Conservation (phyloP, 495 filamentous ascomycete genomes). For the Penicillium pancosmium region DNA sequence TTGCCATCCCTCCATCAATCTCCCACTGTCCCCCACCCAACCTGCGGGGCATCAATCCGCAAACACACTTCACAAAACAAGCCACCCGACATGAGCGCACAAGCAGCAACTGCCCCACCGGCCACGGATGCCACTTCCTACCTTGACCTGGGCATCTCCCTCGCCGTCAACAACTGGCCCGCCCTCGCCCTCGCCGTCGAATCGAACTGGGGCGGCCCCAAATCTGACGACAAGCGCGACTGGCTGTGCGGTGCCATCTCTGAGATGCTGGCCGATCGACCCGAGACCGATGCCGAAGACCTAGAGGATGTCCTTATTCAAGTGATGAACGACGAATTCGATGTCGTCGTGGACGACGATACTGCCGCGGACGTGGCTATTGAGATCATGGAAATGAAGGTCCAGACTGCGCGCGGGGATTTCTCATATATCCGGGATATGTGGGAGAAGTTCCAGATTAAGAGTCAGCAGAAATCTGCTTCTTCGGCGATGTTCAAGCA, state of each 20-base stretch:
- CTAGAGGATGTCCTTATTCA: constrained; percentile 82
- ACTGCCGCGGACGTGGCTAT: constrained; percentile 73
- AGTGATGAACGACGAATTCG: constrained; percentile 94
- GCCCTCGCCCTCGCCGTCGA: constrained; percentile 85
- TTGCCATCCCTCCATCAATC: background rate
- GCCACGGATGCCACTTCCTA: constrained; percentile 35
- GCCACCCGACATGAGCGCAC: constrained; percentile 28
- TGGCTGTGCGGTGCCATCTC: constrained; percentile 92
- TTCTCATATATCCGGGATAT: constrained; percentile 69
- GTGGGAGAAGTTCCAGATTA: constrained; percentile 64
- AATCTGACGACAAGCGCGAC: constrained; percentile 84
- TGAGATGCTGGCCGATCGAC: constrained; percentile 70
- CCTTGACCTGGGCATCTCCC: constrained; percentile 83
- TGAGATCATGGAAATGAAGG: constrained; percentile 67
- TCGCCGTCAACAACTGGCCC: constrained; percentile 80
- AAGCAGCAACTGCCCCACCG: constrained; percentile 21
- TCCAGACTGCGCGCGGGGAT: constrained; percentile 61
- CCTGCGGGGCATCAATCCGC: constrained; percentile 19
- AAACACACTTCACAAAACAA: constrained; percentile 5
- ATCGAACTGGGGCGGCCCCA: constrained; percentile 86
- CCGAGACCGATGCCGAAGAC: constrained; percentile 80
- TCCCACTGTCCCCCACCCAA: background rate
- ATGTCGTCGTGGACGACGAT: constrained; percentile 87
- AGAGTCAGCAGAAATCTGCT: constrained; percentile 56
- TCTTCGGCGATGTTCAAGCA: constrained; percentile 56